Evolutionary conservation across 371 early-diverging fungal genomes (phyloP).

Genomic region (Blastocladiella emersonii): DNA sequence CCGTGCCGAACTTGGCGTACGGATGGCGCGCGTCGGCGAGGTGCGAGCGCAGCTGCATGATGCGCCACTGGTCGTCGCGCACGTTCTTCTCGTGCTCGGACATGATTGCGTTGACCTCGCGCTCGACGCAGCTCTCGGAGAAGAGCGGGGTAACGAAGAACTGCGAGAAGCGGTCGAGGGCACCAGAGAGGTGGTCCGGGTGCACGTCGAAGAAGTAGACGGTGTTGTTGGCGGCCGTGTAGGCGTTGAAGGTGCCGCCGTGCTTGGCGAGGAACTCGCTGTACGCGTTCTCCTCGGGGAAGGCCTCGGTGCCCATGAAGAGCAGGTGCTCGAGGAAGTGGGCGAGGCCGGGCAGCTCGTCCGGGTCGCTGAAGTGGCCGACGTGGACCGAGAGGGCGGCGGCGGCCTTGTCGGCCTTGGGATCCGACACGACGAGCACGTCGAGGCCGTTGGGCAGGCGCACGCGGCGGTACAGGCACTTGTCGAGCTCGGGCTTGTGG

Average conservation of each 20-base stretch:
- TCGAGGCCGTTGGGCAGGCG: slow-evolving; percentile 51
- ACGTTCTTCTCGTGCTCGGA: slow-evolving; percentile 89
- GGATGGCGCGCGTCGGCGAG: slow-evolving; percentile 67
- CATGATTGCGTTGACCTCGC: slow-evolving; percentile 86
- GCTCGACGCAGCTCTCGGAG: slow-evolving; percentile 66
- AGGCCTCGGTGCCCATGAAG: slow-evolving; percentile 76
- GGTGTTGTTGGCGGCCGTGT: slow-evolving; percentile 72
- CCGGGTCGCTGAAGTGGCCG: slow-evolving; percentile 52
- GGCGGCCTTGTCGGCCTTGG: slow-evolving; percentile 69
- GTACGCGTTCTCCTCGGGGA: slow-evolving; percentile 92
- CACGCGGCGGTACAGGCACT: slow-evolving; percentile 63
- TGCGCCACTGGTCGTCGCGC: slow-evolving; percentile 72
- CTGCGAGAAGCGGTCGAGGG: slow-evolving; percentile 86
- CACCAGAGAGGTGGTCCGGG: slow-evolving; percentile 68
- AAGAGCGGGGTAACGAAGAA: slow-evolving; percentile 87
- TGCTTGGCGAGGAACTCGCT: slow-evolving; percentile 69
- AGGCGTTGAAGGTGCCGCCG: slow-evolving; percentile 92
- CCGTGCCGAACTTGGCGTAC: slow-evolving; percentile 74
- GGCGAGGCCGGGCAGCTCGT: slow-evolving; percentile 64
- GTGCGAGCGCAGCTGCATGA: slow-evolving; percentile 68
- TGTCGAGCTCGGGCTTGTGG: slow-evolving; percentile 39
- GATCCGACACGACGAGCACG: slow-evolving; percentile 67
- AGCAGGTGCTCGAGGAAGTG: slow-evolving; percentile 98
- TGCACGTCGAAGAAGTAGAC: slow-evolving; percentile 92
- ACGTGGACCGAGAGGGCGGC: slow-evolving; percentile 88